These are phyloP conservation scores for Anisodus tanguticus DNA, from an alignment of 257 asterid genomes.

Conservation along the genomic window DNA sequence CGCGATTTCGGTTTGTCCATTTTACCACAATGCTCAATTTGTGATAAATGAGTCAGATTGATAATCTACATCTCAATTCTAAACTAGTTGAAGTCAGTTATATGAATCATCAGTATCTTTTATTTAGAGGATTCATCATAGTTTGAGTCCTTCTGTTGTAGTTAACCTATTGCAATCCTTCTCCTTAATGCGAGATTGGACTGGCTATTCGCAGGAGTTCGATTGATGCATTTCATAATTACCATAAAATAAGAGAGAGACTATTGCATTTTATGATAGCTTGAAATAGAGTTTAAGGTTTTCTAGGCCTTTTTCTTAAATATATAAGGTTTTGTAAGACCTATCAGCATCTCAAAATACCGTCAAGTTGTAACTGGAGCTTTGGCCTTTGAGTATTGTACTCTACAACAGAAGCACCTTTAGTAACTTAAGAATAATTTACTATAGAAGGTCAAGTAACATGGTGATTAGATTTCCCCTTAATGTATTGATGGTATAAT, in stretches of 20 bases:
- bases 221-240: neutral
- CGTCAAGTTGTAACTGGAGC: neutral
- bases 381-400: slow-evolving; percentile 1
- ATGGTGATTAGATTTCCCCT: slow-evolving; percentile 3
- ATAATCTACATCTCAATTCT: neutral
- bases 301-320: neutral
- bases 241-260: too few relatives aligned
- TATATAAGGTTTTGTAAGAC: neutral
- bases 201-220: neutral
- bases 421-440: slow-evolving; percentile 14
- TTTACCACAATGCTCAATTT: slow-evolving; percentile 1
- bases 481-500: neutral
- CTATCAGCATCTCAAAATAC: neutral
- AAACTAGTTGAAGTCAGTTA: neutral
- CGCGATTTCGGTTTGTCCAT: neutral
- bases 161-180: neutral
- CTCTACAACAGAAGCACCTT: neutral
- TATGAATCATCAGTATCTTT: neutral
- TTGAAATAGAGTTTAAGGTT: neutral
- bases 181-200: neutral
- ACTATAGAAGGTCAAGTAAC: slow-evolving; percentile 2
- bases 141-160: neutral
- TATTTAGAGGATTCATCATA: neutral
- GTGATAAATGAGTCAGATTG: neutral
- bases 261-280: neutral